A percentile compares a stretch with the other conserved stretches of the same genome.
phyloP scores from a whole-genome alignment of 805 yeast species.

The Yarrowia bubula region DNA sequence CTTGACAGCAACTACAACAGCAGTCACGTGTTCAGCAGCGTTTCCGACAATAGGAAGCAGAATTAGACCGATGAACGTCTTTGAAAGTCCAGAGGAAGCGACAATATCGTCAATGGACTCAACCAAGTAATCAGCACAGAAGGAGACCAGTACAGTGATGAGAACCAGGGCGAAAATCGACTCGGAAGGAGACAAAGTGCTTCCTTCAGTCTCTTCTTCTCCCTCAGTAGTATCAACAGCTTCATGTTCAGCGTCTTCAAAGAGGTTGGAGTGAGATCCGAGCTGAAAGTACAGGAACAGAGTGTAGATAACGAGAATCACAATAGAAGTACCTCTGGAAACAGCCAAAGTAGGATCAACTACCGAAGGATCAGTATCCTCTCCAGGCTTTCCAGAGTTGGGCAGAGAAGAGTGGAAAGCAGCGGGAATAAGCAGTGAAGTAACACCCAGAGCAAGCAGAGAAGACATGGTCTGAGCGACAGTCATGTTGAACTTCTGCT shows the following conservation, averaged over 20 bases:
- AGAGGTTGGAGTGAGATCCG: conserved; percentile 74
- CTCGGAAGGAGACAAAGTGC: conserved; percentile 52
- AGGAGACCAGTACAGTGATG: conserved; percentile 76
- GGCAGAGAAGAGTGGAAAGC: conserved; percentile 87
- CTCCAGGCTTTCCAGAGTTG: conserved; percentile 6
- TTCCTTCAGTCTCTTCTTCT: conserved; percentile 38
- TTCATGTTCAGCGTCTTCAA: conserved; percentile 54
- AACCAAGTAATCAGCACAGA: conserved; percentile 91
- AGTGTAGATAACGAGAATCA: conserved; percentile 71
- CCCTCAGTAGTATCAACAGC: conserved; percentile 40
- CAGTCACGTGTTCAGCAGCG: conserved; percentile 98
- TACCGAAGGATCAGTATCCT: conserved; percentile 41
- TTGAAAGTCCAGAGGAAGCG: conserved; percentile 76
- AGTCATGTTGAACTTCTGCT: conserved; percentile 89
- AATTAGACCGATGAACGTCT: conserved; percentile 91
- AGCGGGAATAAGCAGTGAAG: conserved; percentile 89
- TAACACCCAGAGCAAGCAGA: conserved; percentile 83
- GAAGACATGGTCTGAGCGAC: conserved; percentile 98
- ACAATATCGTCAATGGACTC: conserved; percentile 92
- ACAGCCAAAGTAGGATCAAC: conserved; percentile 59
- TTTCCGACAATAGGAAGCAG: conserved; percentile 96
- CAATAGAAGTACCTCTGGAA: conserved; percentile 82
- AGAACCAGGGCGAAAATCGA: conserved; percentile 55
- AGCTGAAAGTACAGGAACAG: conserved; percentile 84
- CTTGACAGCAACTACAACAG: conserved; percentile 89